Evolutionary conservation across 2,329 filamentous ascomycete genomes (phyloP), one percentile per base, ranked within the genome.

Genomic region (Aspergillus tamarii): DNA sequence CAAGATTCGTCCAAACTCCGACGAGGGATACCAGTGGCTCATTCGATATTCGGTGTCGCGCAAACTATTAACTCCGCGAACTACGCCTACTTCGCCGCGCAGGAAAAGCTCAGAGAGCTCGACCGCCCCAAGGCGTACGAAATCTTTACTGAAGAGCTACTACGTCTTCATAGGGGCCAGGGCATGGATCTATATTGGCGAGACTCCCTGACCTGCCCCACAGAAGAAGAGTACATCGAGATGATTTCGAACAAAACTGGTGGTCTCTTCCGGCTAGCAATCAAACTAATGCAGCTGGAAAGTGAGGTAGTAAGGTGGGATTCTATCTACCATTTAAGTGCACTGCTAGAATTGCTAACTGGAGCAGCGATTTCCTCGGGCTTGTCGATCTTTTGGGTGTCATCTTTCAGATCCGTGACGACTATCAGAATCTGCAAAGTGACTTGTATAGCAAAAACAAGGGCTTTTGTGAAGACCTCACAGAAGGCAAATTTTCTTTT

Each of bases 1-100:
- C 76, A 84, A 71, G 83, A 84, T 68, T 73, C 72, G 57, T 84
- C 82, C 2, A 67, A 74, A 6, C 74, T 84, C 30, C 79, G 82
- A 8, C 76, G 83, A 36, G 83, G 83, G 1, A 70, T 77, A 5
- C 82, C 83, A 4, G 79, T 81, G 2, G 80, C 82, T 0, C 82
- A 85, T 70, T 77, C 73, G 59, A 79, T 84, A 52, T 84, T 82
- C 67, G 83, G 83, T 30, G 74, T 74, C 10, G 76, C 81, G 4
- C 83, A 84, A 65, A 83, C 83, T 0, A 83, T 83, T 68, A 83
- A 83, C 71, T 77, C 75, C 16, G 80, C 79, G 26, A 83, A 80
- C 65, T 80, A 79, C 61, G 73, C 77, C 7, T 82, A 79, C 64
- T 79, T 82, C 54, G 65, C 73, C 7, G 76, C 77, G 7, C 64